A percentile compares a stretch with the other conserved stretches of the same genome.
Evolutionary conservation across 805 yeast genomes (phyloP).

Genomic region (Wickerhamiella allomyrinae): DNA sequence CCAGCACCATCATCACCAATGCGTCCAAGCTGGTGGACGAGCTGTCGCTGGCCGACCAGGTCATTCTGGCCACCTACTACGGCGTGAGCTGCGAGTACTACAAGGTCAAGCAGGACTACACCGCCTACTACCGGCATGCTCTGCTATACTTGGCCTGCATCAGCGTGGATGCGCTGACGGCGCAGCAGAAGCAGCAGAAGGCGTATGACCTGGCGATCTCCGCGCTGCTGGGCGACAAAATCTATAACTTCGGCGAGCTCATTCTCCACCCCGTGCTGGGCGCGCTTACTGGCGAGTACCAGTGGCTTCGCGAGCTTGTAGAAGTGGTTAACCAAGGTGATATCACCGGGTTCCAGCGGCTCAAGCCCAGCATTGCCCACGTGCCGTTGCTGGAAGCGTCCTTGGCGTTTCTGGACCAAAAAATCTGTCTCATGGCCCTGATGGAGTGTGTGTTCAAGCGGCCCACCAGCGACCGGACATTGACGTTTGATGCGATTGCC

Average conservation of each 20-base stretch:
- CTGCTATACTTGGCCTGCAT: conserved; percentile 72
- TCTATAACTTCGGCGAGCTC: conserved; percentile 92
- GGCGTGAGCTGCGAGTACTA: conserved; percentile 63
- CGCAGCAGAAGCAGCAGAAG: conserved; percentile 32
- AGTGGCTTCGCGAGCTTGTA: conserved; percentile 62
- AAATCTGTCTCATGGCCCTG: conserved; percentile 82
- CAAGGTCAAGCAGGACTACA: conserved; percentile 65
- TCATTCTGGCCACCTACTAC: conserved; percentile 71
- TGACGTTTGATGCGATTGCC: conserved; percentile 62
- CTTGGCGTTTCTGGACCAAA: conserved; percentile 64
- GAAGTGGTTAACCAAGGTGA: conserved; percentile 66
- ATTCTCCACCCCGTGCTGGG: conserved; percentile 73
- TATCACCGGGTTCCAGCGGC: conserved; percentile 45
- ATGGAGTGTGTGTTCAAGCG: conserved; percentile 71
- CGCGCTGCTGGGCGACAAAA: conserved; percentile 79
- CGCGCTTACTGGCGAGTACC: conserved; percentile 35
- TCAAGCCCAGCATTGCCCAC: conserved; percentile 29
- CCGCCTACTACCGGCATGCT: conserved; percentile 65
- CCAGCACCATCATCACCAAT: conserved; percentile 54
- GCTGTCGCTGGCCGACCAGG: conserved; percentile 38
- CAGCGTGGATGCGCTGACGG: conserved; percentile 30
- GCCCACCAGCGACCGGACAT: conserved; percentile 58
- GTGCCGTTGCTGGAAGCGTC: conserved; percentile 44
- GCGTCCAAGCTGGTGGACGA: conserved; percentile 44
- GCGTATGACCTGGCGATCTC: conserved; percentile 71